Evolutionary conservation across 1,284 basidiomycete genomes (phyloP), one percentile per base, ranked within the genome.

Genomic region (Boletus smithii): DNA sequence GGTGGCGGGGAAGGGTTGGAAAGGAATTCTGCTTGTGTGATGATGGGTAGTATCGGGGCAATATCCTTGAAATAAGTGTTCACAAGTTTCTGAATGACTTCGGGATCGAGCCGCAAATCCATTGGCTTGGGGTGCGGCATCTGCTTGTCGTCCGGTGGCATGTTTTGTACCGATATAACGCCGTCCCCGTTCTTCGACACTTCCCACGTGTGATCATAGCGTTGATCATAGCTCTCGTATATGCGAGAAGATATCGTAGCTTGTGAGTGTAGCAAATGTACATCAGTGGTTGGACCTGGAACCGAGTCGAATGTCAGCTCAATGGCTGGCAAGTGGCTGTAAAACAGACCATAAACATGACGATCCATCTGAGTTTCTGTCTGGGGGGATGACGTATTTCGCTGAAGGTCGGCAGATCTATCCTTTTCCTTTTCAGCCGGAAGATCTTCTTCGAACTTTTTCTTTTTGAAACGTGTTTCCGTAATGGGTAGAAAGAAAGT

Each of bases 401-500:
- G 55, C 43, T 48, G 57, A 40, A 52, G 51, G 54, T 61, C 69
- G 27, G 53, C 20, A n/a, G 61, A 51, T 44, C 50, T 53, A 9
- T 68, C 65, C 56, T 64, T 72, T 42, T 65, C 63, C 57, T 70
- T 77, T 58, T 81, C 73, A 55, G 71, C 68, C 0, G 71, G 71
- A 0, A 73, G 70, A 53, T 90, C 86, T 56, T 86, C 85, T 54
- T 85, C 85, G 36, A 80, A 53, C 58, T 88, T 86, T 72, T 93
- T 91, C 74, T 95, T 95, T 75, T 97, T 97, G 79, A 97, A 98
- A 11, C 95, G 83, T 0, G 95, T 99, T 68, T 98, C 95, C 16
- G 95, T 93, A 61, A 99, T 98, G 42, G 95, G 95, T 17, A 98
- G 79, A 75, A 97, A 97, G 71, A 95, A 97, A 11, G 93, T 95